Base-by-base conservation (phyloP, 208 protist species). In the Acanthamoeba healyi region DNA sequence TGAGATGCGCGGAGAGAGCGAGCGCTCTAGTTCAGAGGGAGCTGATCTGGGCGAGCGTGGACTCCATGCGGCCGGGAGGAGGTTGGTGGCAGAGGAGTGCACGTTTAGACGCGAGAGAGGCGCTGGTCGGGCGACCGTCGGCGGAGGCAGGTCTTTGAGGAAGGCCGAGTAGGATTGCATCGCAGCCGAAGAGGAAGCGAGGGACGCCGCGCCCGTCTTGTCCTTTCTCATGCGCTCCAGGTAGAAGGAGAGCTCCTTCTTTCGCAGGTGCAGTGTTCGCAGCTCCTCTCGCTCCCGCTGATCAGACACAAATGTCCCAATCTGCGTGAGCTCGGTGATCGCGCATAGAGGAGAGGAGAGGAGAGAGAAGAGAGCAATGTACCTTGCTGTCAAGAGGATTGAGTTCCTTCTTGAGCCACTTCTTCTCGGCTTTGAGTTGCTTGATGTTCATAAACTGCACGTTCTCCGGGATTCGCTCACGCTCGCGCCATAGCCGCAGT, bases 401-500 rank as follows among this genome's bases (percentile, higher is more conserved):
- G 40, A 87, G 46, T 24, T 87, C 77, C 77, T 87, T 87, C 77
- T 87, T 87, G 26, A 87, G 77, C 44, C 46, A 87, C 19, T 38
- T n/a, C 77, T 87, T 87, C 46, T 87, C 77, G 17, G 77, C 46
- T 32, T 87, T 87, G 29, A 87, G 26, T 15, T 87, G 77, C 46
- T 51, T 58, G 44, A 61, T 87, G 46, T 36, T 87, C 77, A 87
- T 87, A n/a, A 34, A 40, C 22, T 58, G 40, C 46, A 87, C 46
- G 34, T 61, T 87, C 77, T 87, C 77, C 4, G 77, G 77, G 24
- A 87, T 58, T 24, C n/a, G 29, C 46, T 87, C 77, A 5, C 46
- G 5, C 24, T 87, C 77, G 7, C 77, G 77, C 77, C 77, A 87
- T n/a, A 87, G 24, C 15, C 12, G 44, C 46, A 87, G 44, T 12